phyloP scores from a whole-genome alignment of 2,329 filamentous ascomycete species.

The Clonostachys chloroleuca region DNA sequence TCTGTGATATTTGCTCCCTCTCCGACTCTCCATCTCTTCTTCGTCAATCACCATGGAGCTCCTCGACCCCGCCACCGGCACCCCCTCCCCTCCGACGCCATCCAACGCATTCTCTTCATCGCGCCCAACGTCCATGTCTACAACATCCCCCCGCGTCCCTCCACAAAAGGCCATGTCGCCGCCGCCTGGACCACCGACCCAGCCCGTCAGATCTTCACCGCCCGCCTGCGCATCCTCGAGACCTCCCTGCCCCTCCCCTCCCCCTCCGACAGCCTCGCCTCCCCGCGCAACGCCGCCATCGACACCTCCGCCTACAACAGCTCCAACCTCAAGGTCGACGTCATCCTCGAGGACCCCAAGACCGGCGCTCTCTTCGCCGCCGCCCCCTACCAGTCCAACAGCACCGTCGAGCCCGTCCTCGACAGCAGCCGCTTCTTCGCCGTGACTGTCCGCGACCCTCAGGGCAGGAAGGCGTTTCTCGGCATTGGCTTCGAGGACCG shows the following conservation, averaged over 20 bases:
- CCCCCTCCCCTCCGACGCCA: constrained; percentile 66
- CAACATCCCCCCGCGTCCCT: constrained; percentile 75
- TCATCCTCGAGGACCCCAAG: constrained; percentile 73
- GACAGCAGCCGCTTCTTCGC: constrained; percentile 86
- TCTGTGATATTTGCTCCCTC: background rate
- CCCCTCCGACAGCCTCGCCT: constrained; percentile 5
- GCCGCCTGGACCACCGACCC: constrained; percentile 70
- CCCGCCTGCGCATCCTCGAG: constrained; percentile 73
- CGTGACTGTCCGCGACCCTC: constrained; percentile 70
- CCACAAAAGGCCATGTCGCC: constrained; percentile 75
- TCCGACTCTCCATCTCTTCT: background rate
- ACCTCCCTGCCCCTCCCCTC: constrained; percentile 42
- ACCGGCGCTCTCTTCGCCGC: constrained; percentile 78
- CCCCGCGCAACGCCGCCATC: constrained; percentile 16
- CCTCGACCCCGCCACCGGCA: constrained; percentile 68
- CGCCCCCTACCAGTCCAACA: constrained; percentile 65
- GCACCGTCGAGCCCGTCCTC: constrained; percentile 70
- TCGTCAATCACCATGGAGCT: constrained; percentile 45
- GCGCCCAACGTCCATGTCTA: constrained; percentile 76
- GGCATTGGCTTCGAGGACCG: constrained; percentile 87
- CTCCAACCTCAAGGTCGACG: constrained; percentile 59
- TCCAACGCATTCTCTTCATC: constrained; percentile 81
- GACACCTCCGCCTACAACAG: constrained; percentile 28
- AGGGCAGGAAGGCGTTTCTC: constrained; percentile 71
- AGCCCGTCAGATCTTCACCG: constrained; percentile 78